A percentile compares a stretch with the other conserved stretches of the same genome.
Evolutionary conservation across 805 yeast genomes (phyloP).

Genomic region (Tetrapisispora namnaoensis): DNA sequence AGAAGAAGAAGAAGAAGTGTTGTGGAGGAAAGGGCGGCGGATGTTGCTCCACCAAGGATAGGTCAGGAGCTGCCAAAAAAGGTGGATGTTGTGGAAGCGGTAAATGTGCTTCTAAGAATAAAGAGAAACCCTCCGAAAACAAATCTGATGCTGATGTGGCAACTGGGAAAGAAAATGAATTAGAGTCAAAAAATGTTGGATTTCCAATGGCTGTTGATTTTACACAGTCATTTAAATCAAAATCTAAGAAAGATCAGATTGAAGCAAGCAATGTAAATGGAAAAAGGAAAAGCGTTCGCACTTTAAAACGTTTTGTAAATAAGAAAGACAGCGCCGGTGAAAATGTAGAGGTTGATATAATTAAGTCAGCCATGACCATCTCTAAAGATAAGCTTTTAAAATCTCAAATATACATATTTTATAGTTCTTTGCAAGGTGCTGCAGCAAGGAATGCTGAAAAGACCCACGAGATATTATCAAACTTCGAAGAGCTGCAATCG

Average conservation of each 20-base stretch:
- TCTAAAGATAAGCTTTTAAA: constrained; percentile 36
- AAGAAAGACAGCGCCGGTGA: background rate
- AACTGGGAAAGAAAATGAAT: constrained; percentile 8
- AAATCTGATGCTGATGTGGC: constrained; percentile 14
- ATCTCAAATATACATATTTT: constrained; percentile 59
- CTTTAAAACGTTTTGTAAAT: constrained; percentile 3
- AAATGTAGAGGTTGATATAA: constrained; percentile 20
- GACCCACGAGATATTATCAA: constrained; percentile 34
- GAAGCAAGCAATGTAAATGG: constrained; percentile 32
- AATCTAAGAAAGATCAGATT: constrained; percentile 23
- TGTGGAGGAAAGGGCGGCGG: constrained; percentile 17
- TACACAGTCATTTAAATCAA: constrained; percentile 29
- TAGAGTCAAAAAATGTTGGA: background rate
- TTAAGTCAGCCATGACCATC: constrained; percentile 30
- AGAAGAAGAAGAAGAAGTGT: constrained; percentile 14
- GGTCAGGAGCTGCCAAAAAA: constrained; percentile 9
- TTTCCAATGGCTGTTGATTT: constrained; percentile 31
- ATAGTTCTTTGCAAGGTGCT: constrained; percentile 80
- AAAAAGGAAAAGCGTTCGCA: background rate
- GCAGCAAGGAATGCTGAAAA: constrained; percentile 58
- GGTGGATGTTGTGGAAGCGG: constrained; percentile 28
- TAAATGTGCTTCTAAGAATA: constrained; percentile 18
- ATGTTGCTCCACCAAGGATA: constrained; percentile 9
- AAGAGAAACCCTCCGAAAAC: constrained; percentile 4
- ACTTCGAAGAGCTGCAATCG: constrained; percentile 21